Evolutionary conservation across 352 stramenopile species (phyloP).

Genomic region (Phytophthora sojae): DNA sequence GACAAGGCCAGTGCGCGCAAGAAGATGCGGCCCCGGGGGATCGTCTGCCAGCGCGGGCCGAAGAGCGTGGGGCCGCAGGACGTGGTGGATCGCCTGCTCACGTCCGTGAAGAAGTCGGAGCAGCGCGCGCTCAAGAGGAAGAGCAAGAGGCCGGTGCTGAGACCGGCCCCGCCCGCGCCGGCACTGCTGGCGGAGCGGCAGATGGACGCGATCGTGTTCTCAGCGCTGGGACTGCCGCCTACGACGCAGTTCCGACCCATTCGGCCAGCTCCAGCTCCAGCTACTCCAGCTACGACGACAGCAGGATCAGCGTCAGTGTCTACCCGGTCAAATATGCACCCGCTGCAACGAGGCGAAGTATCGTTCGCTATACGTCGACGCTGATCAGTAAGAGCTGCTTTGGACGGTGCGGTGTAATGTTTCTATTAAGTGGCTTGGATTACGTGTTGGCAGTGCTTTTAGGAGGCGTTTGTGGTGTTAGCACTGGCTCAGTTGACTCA

Average conservation of each 20-base stretch:
- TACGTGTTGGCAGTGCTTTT: conserved; percentile 24
- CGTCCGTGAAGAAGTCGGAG: conserved; percentile 27
- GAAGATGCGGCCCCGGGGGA: conserved; percentile 38
- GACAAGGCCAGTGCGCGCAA: conserved; percentile 40
- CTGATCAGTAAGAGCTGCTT: neutral
- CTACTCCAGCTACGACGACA: neutral
- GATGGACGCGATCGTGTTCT: conserved; percentile 33
- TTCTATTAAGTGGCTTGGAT: neutral
- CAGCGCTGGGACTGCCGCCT: conserved; percentile 29
- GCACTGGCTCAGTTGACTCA: conserved; percentile 5
- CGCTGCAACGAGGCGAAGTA: conserved; percentile 24
- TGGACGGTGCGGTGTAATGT: neutral
- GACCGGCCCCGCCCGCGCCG: conserved; percentile 14
- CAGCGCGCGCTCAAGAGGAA: conserved; percentile 16
- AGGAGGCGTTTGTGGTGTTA: neutral
- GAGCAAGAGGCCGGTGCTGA: conserved; percentile 13
- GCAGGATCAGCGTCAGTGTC: neutral
- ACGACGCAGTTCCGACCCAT: conserved; percentile 26
- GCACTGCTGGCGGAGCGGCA: conserved; percentile 13
- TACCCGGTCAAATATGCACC: conserved; percentile 17
- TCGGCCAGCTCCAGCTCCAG: conserved; percentile 3
- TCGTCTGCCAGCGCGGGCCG: conserved; percentile 29
- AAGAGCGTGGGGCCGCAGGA: conserved; percentile 30
- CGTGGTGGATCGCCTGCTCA: conserved; percentile 29
- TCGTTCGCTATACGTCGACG: conserved; percentile 30